phyloP scores from a whole-genome alignment of 116 monocot species.

The Papilionanthe hybrid region DNA sequence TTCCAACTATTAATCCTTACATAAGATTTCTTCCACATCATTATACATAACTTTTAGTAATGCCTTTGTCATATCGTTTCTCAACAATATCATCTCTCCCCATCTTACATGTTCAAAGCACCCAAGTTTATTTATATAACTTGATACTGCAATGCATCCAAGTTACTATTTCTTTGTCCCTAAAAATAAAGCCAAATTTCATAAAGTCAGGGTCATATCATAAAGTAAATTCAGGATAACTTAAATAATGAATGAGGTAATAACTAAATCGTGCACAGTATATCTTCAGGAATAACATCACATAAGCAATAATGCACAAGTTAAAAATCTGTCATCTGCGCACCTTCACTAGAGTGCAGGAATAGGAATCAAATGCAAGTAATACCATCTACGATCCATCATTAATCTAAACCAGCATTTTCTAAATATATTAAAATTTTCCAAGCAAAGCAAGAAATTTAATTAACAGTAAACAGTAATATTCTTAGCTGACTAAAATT shows the following conservation, averaged over 20 bases:
- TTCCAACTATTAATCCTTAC: not conserved
- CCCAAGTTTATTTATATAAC: not conserved
- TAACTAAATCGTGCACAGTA: not conserved
- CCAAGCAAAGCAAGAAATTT: not conserved
- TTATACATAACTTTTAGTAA: not conserved
- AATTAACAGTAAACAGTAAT: not conserved
- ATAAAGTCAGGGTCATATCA: too few relatives aligned
- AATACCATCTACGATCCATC: too few relatives aligned
- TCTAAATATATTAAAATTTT: not conserved
- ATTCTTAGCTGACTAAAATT: not conserved
- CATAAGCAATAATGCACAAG: not conserved
- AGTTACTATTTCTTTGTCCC: not conserved
- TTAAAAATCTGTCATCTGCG: too few relatives aligned
- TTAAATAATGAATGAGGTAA: not conserved
- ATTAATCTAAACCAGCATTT: not conserved
- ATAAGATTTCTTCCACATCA: not conserved
- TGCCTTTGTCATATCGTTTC: not conserved
- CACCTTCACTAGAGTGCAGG: too few relatives aligned
- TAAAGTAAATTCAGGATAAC: not conserved
- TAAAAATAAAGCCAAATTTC: too few relatives aligned
- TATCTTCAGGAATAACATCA: not conserved
- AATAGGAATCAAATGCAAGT: too few relatives aligned
- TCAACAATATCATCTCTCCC: not conserved
- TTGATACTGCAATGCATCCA: not conserved
- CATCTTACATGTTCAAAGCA: not conserved